These are phyloP conservation scores for Sarocladium oryzae DNA, from an alignment of 2,329 filamentous ascomycete genomes.

Conservation along the genomic window DNA sequence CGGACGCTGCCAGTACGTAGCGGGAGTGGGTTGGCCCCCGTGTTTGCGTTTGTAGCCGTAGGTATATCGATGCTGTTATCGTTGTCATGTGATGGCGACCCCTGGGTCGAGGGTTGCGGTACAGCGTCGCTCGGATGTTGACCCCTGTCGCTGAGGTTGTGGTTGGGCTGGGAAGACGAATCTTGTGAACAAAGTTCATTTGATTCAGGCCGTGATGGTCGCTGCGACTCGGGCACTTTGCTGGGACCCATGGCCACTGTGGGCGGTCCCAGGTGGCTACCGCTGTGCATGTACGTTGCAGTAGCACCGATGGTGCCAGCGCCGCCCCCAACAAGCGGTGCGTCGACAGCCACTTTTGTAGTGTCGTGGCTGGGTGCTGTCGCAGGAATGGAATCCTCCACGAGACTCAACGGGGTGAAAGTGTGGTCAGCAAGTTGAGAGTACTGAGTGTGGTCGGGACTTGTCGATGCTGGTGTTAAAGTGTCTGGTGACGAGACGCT, in stretches of 20 bases:
- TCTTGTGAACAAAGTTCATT: neutral
- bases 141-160: neutral
- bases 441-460: slow-evolving; percentile 1
- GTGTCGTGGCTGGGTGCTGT: neutral
- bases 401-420: slow-evolving; percentile 3
- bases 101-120: neutral
- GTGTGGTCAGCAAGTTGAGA: slow-evolving; percentile 2
- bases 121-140: neutral
- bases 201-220: neutral
- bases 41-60: neutral
- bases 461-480: slow-evolving; percentile 2
- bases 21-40: slow-evolving; percentile 13
- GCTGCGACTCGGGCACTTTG: neutral
- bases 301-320: neutral
- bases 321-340: neutral
- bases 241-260: slow-evolving; percentile 1
- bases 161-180: neutral
- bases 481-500: slow-evolving; percentile 4
- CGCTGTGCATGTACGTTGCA: neutral
- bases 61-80: neutral
- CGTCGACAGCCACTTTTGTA: neutral
- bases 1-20: slow-evolving; percentile 32
- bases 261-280: neutral
- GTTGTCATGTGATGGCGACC: neutral
- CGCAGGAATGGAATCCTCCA: neutral